A percentile compares a stretch with the other conserved stretches of the same genome.
phyloP scores from a whole-genome alignment of 2,329 filamentous ascomycete genomes.

The Tolypocladium paradoxum region DNA sequence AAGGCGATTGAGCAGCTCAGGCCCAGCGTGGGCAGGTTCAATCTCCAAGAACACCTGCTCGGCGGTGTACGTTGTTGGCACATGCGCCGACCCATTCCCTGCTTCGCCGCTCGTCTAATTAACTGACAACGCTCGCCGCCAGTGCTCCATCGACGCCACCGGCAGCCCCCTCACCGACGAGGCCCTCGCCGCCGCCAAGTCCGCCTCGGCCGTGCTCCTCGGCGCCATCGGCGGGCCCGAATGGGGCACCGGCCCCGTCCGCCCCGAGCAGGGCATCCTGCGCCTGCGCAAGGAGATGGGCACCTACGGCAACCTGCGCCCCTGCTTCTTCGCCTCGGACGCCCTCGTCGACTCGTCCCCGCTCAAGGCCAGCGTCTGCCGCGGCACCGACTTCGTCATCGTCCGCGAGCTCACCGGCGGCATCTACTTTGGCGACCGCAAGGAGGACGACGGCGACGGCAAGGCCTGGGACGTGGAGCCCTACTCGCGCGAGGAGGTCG shows the following conservation, averaged over 20 bases:
- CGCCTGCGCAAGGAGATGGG: slow-evolving; percentile 85
- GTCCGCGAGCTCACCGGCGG: slow-evolving; percentile 86
- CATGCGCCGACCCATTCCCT: not conserved
- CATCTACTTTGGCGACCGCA: slow-evolving; percentile 89
- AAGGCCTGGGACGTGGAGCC: slow-evolving; percentile 75
- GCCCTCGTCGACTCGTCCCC: slow-evolving; percentile 75
- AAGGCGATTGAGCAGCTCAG: slow-evolving; percentile 64
- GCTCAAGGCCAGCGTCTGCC: slow-evolving; percentile 75
- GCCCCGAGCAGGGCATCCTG: slow-evolving; percentile 87
- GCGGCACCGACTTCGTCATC: slow-evolving; percentile 83
- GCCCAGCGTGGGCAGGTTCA: slow-evolving; percentile 64
- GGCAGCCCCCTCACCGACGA: slow-evolving; percentile 72
- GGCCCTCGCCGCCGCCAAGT: slow-evolving; percentile 72
- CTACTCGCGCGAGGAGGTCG: slow-evolving; percentile 76
- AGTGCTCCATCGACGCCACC: slow-evolving; percentile 82
- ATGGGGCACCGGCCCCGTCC: slow-evolving; percentile 84
- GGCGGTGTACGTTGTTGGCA: slow-evolving; percentile 66
- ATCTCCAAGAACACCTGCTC: slow-evolving; percentile 80
- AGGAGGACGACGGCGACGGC: slow-evolving; percentile 57
- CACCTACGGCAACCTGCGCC: slow-evolving; percentile 90
- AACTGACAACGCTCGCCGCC: slow-evolving; percentile 1
- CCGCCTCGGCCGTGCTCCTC: slow-evolving; percentile 80
- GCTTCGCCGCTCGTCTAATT: too few species aligned
- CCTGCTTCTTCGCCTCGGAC: slow-evolving; percentile 90
- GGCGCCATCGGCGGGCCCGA: slow-evolving; percentile 92